A percentile compares a stretch with the other conserved stretches of the same genome.
phyloP scores from a whole-genome alignment of 805 yeast genomes.

The Candida wancherniae region DNA sequence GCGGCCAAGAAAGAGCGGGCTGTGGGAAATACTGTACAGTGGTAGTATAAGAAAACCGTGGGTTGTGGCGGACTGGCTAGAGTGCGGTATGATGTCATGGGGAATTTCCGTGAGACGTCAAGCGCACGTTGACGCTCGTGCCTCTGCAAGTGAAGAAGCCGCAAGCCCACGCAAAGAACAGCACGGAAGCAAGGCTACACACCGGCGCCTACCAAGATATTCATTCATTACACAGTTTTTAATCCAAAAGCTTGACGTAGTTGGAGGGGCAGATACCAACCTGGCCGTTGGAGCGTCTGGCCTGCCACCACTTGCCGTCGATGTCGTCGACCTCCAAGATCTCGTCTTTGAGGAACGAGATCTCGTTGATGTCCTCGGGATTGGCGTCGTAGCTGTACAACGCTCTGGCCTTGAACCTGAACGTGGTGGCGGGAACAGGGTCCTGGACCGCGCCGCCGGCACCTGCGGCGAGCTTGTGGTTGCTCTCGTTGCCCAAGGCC shows the following conservation, averaged over 20 bases:
- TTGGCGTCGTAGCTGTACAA: conserved; percentile 83
- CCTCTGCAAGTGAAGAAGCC: too few species aligned
- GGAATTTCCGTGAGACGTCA: too few species aligned
- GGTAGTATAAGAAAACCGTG: too few species aligned
- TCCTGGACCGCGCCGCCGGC: too few species aligned
- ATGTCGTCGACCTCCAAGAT: conserved; percentile 87
- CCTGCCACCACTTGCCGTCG: conserved; percentile 99
- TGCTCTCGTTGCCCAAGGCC: conserved; percentile 17
- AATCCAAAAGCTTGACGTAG: conserved; percentile 71
- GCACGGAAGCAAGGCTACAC: too few species aligned
- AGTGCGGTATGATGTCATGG: too few species aligned
- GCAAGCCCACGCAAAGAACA: too few species aligned
- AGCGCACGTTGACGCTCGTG: too few species aligned
- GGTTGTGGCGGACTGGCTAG: too few species aligned
- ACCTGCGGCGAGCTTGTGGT: conserved; percentile 19
- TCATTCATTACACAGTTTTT: conserved; percentile 6
- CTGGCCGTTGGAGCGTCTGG: conserved; percentile 81
- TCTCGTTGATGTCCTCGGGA: conserved; percentile 89
- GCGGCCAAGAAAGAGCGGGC: too few species aligned
- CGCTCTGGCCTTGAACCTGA: conserved; percentile 83
- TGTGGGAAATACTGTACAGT: too few species aligned
- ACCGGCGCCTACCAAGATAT: too few species aligned
- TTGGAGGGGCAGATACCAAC: conserved; percentile 96
- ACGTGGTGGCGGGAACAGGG: conserved; percentile 30
- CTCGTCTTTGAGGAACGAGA: conserved; percentile 87